A percentile compares a stretch with the other conserved stretches of the same genome.
phyloP scores from a whole-genome alignment of 208 protist species.

The Tritrichomonas musculus region DNA sequence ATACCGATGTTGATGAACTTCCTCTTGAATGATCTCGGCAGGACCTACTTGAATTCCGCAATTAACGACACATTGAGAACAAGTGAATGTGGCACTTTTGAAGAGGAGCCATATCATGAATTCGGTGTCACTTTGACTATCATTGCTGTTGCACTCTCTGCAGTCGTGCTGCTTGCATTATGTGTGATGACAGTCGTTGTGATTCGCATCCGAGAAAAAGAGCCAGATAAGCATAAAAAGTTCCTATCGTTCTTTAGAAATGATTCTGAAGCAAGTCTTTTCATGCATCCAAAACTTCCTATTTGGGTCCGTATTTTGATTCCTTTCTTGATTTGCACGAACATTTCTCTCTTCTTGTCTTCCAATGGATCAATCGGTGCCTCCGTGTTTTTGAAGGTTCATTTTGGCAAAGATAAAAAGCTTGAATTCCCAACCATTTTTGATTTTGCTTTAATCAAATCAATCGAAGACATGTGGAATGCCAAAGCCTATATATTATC shows the following conservation, averaged over 20 bases:
- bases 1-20: neutral
- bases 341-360: constrained; percentile 56
- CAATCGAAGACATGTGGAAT: constrained; percentile 68
- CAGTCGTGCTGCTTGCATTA: neutral
- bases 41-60: neutral
- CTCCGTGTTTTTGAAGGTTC: constrained; percentile 48
- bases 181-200: neutral
- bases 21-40: neutral
- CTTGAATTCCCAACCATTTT: constrained; percentile 56
- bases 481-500: constrained; percentile 66
- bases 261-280: neutral
- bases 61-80: neutral
- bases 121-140: neutral
- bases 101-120: neutral
- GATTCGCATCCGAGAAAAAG: neutral
- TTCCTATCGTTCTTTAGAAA: neutral
- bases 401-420: constrained; percentile 25
- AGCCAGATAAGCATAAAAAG: neutral
- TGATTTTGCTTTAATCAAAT: constrained; percentile 67
- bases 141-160: neutral
- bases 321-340: constrained; percentile 30
- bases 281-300: neutral
- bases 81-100: neutral
- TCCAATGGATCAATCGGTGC: constrained; percentile 57
- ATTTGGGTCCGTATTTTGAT: neutral